phyloP scores from a whole-genome alignment of 768 basidiomycete species.

The Suillus occidentalis region DNA sequence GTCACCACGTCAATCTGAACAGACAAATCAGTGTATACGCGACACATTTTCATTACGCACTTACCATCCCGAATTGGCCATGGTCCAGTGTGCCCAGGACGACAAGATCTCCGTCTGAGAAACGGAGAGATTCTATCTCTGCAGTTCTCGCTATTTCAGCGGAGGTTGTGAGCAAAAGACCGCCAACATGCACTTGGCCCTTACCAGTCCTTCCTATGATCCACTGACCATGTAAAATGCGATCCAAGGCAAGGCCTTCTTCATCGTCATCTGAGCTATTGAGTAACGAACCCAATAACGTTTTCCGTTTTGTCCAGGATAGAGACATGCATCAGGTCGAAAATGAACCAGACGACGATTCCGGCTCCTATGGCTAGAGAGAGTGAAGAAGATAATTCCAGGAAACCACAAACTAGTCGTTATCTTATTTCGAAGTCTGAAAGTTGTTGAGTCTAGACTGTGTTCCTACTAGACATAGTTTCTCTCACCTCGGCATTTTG shows the following conservation, averaged over 20 bases:
- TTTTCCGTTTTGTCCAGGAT: conserved; percentile 73
- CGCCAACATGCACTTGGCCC: conserved; percentile 17
- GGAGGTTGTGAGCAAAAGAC: conserved; percentile 11
- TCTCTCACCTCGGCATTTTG: conserved; percentile 2
- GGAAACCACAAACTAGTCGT: neutral
- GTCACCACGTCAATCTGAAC: conserved; percentile 81
- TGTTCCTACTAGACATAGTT: neutral
- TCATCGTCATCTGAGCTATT: conserved; percentile 61
- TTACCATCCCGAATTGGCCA: conserved; percentile 84
- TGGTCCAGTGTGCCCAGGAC: conserved; percentile 74
- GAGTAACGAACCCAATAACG: conserved; percentile 56
- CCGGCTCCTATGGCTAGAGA: neutral
- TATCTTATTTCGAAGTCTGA: neutral
- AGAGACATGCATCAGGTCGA: conserved; percentile 41
- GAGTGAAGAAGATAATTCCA: neutral
- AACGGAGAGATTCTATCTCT: conserved; percentile 68
- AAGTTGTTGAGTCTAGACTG: neutral
- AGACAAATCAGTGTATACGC: neutral
- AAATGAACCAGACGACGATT: neutral
- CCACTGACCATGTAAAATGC: conserved; percentile 72
- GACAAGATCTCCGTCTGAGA: conserved; percentile 69
- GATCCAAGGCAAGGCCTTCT: conserved; percentile 65
- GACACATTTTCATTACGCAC: conserved; percentile 25
- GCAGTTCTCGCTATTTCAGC: conserved; percentile 57
- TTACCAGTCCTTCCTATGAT: conserved; percentile 73